Conservation (phyloP, 441 rosid species). For the Aquilaria agallochum region DNA sequence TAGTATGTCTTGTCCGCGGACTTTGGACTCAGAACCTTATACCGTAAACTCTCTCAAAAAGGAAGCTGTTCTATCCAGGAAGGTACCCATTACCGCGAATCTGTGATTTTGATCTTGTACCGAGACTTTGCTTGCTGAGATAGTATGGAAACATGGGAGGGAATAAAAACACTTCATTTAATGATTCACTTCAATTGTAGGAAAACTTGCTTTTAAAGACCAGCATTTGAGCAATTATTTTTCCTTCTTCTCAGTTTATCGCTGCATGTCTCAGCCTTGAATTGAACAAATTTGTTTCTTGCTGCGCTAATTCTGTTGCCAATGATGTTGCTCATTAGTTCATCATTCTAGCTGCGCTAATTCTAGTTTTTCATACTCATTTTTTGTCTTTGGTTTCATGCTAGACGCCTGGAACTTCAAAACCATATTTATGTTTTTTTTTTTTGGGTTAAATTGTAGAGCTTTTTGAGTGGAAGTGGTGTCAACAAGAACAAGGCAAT, state of each 20-base stretch:
- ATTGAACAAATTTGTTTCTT: no score
- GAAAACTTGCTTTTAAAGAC: no score
- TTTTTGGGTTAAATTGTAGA: conserved; percentile 22
- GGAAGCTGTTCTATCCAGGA: background rate
- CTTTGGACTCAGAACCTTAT: conserved; percentile 14
- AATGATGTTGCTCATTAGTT: no score
- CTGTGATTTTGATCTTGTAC: background rate
- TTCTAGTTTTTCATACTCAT: no score
- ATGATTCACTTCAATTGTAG: background rate
- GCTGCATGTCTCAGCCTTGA: no score
- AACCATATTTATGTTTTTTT: no score
- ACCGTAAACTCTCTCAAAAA: background rate
- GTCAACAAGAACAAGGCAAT: conserved; percentile 59
- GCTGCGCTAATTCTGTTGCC: no score
- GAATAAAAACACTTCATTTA: conserved; percentile 7
- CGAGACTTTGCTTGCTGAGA: background rate
- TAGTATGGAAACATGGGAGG: background rate
- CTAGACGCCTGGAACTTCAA: no score
- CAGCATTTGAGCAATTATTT: no score
- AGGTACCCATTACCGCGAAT: background rate
- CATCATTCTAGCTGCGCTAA: no score
- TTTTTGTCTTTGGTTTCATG: no score
- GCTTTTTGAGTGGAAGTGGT: conserved; percentile 53
- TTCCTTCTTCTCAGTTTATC: no score
- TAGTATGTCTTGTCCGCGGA: conserved; percentile 3